phyloP scores from a whole-genome alignment of 2,329 filamentous ascomycete genomes.

The Penicillium hesseltinei region DNA sequence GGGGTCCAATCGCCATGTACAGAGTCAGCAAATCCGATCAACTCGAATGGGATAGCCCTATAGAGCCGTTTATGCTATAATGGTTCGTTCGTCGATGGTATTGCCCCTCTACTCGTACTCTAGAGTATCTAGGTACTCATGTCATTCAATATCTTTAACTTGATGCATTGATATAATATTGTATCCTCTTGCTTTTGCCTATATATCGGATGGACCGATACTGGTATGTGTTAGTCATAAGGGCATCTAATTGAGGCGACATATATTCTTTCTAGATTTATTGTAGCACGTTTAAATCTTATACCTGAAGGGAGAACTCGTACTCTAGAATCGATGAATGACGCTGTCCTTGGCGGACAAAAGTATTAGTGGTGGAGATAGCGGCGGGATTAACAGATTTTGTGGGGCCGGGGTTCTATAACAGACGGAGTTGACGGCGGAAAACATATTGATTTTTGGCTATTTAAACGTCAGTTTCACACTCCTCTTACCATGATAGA shows the following conservation, averaged over 20 bases:
- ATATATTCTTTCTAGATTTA: not conserved
- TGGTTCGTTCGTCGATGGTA: not conserved
- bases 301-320: not conserved
- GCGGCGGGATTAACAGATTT: not conserved
- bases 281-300: not conserved
- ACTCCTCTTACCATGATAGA: not conserved
- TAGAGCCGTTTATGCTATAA: not conserved
- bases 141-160: not conserved
- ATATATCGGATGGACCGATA: not conserved
- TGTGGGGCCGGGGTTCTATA: not conserved
- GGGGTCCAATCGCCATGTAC: not conserved
- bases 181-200: not conserved
- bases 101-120: accelerated
- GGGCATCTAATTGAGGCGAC: not conserved
- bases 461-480: not conserved
- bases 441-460: not conserved
- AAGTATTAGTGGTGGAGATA: not conserved
- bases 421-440: not conserved
- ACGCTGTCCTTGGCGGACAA: too few relatives aligned
- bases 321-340: not conserved
- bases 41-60: not conserved
- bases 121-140: not conserved
- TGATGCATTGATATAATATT: not conserved
- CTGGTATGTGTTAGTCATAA: not conserved
- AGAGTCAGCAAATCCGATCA: not conserved